phyloP scores from a whole-genome alignment of 495 filamentous ascomycete genomes.

The Xylaria flabelliformis region DNA sequence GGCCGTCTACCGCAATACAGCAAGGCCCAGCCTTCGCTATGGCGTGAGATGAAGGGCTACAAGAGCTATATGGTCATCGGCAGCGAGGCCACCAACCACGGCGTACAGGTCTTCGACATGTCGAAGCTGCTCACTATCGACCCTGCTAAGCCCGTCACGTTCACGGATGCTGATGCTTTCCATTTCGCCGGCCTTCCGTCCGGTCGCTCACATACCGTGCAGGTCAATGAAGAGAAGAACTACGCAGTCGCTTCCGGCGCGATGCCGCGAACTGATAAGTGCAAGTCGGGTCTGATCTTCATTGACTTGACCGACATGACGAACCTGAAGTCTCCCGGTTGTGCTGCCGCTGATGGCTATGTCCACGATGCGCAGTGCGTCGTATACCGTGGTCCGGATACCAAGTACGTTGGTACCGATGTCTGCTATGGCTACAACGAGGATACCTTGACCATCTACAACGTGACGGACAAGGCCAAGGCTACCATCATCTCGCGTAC shows the following conservation, averaged over 20 bases:
- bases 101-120: conserved; percentile 63
- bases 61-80: conserved; percentile 57
- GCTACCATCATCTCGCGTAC: conserved; percentile 61
- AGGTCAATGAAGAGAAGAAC: conserved; percentile 57
- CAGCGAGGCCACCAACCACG: conserved; percentile 55
- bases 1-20: conserved; percentile 61
- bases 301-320: conserved; percentile 59
- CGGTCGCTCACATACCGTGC: conserved; percentile 60
- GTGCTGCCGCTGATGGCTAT: conserved; percentile 61
- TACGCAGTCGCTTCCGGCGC: conserved; percentile 62
- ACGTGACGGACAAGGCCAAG: conserved; percentile 61
- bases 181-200: conserved; percentile 50
- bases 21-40: conserved; percentile 43
- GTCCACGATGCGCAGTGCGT: conserved; percentile 68
- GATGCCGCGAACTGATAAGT: conserved; percentile 51
- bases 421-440: conserved; percentile 69
- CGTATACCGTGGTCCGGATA: conserved; percentile 62
- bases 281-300: conserved; percentile 60
- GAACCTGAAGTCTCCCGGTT: conserved; percentile 59
- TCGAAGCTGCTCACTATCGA: conserved; percentile 44
- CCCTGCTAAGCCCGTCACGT: conserved; percentile 38
- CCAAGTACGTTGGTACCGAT: conserved; percentile 58
- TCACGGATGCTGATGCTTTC: conserved; percentile 46
- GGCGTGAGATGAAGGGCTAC: conserved; percentile 53
- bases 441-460: conserved; percentile 57